Base-by-base conservation (phyloP, 495 filamentous ascomycete genomes). In the Aspergillus conjunctus region DNA sequence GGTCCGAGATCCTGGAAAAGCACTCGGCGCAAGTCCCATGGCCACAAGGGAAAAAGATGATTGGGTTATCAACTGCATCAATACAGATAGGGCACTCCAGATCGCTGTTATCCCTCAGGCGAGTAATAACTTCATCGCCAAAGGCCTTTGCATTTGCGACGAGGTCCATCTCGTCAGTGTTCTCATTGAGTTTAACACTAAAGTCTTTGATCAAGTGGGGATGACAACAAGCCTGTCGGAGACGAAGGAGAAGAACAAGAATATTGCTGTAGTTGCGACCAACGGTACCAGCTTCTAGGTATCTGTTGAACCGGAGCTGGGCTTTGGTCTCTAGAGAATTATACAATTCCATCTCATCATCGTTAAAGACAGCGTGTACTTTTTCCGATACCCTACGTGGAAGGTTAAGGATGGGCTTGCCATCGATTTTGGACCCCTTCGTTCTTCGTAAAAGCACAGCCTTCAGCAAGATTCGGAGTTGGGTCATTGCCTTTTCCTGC, bases 211-310 rank as follows among this genome's bases (percentile, higher is more conserved):
- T 92, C n/a, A 98, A 77, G 69, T 95, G 90, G 1, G 93, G 92
- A 72, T 98, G 94, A 64, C 92, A 96, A 67, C 91, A 94, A 32
- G 90, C 90, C 73, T 98, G 94, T 50, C 77, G 72, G 33, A 98
- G 83, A 14, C 93, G 90, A 12, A 98, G 80, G 48, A 98, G 82
- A 21, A 97, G 81, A 31, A 95, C 88, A 17, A 97, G 79, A 46
- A 97, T 87, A 64, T 89, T 90, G 7, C 86, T 89, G 68, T 97
- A 97, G 62, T 94, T 87, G 59, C 83, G 86, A 14, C 88, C 89
- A 2, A 93, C 80, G 1, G 87, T 88, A 4, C 88, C 87, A 3
- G 81, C 80, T 53, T 84, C 82, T 31, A 97, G 77, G 62, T 90
- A 95, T 60, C 82, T 87, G 79, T 91, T 94, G 78, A 96, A 89